Evolutionary conservation across 805 yeast genomes (phyloP).

Genomic region (Starmerella stigmatis): DNA sequence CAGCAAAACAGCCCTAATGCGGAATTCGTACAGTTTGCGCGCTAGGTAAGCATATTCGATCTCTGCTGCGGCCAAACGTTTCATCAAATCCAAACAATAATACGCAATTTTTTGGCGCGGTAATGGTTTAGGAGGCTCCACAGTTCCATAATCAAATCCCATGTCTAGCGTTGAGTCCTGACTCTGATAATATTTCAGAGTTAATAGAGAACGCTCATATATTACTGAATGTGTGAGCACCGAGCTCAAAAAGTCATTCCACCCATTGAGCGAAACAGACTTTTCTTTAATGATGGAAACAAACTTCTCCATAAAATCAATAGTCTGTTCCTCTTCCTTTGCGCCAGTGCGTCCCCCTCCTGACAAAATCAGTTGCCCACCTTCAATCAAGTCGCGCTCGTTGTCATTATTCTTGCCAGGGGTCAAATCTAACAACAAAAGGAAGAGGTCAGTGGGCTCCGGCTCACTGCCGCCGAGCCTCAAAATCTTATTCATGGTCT

Average conservation of each 20-base stretch:
- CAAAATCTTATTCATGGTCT: constrained; percentile 8
- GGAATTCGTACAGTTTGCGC: constrained; percentile 1
- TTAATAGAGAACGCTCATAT: constrained; percentile 41
- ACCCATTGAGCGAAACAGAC: constrained; percentile 30
- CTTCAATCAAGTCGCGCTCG: constrained; percentile 1
- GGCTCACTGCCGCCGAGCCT: not conserved
- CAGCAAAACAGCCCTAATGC: constrained; percentile 40
- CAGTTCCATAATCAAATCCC: constrained; percentile 42
- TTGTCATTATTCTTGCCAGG: not conserved
- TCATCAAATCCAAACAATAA: constrained; percentile 46
- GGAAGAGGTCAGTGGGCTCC: constrained; percentile 6
- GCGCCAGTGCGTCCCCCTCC: constrained; percentile 10
- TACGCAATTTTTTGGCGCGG: constrained; percentile 43
- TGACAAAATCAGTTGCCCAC: constrained; percentile 12
- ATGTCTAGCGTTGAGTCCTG: constrained; percentile 33
- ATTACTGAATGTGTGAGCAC: constrained; percentile 50
- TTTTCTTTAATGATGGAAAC: constrained; percentile 27
- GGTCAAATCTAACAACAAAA: constrained; percentile 8
- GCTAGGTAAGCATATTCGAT: constrained; percentile 8
- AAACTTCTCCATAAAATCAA: constrained; percentile 8
- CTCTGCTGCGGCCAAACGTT: constrained; percentile 31
- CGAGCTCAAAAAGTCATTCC: constrained; percentile 31
- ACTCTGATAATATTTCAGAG: constrained; percentile 27
- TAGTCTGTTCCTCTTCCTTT: not conserved
- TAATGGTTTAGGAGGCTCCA: constrained; percentile 39